A percentile compares a stretch with the other conserved stretches of the same genome.
These are phyloP conservation scores for Laguncularia racemosa DNA, from an alignment of 345 rosid species.

Conservation along the genomic window DNA sequence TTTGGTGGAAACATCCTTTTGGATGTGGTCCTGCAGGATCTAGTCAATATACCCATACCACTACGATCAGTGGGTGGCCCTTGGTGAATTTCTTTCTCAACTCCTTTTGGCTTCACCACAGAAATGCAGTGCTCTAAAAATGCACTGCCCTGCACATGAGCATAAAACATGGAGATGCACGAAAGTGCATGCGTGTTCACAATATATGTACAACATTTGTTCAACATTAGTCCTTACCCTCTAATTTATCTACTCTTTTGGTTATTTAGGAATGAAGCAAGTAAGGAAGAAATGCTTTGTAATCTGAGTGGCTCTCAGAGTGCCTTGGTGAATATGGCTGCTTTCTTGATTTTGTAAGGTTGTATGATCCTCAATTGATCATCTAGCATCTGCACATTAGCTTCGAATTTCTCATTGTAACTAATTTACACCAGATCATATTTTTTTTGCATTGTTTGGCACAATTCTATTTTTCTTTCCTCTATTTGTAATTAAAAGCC, in stretches of 20 bases:
- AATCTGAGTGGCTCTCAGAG: conserved; percentile 48
- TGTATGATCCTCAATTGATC: too few species aligned
- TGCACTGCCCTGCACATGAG: too few species aligned
- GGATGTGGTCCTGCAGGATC: conserved; percentile 71
- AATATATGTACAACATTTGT: neutral
- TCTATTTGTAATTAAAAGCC: too few species aligned
- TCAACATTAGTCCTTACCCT: neutral
- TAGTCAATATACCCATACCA: conserved; percentile 57
- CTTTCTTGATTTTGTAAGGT: conserved; percentile 66
- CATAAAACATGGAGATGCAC: too few species aligned
- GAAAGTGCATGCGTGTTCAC: too few species aligned
- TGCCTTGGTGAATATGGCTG: conserved; percentile 74
- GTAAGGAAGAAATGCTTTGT: conserved; percentile 72
- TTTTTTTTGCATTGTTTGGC: too few species aligned
- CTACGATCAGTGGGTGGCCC: conserved; percentile 26
- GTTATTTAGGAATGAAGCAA: conserved; percentile 54
- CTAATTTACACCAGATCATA: too few species aligned
- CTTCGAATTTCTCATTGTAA: conserved; percentile 1
- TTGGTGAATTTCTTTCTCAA: conserved; percentile 44
- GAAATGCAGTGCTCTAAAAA: too few species aligned
- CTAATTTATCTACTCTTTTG: conserved; percentile 1
- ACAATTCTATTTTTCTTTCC: too few species aligned
- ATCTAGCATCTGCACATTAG: too few species aligned
- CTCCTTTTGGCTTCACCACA: too few species aligned
- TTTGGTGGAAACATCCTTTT: conserved; percentile 70